Evolutionary conservation across 2,329 filamentous ascomycete species (phyloP).

Genomic region (Cytospora piceicola): DNA sequence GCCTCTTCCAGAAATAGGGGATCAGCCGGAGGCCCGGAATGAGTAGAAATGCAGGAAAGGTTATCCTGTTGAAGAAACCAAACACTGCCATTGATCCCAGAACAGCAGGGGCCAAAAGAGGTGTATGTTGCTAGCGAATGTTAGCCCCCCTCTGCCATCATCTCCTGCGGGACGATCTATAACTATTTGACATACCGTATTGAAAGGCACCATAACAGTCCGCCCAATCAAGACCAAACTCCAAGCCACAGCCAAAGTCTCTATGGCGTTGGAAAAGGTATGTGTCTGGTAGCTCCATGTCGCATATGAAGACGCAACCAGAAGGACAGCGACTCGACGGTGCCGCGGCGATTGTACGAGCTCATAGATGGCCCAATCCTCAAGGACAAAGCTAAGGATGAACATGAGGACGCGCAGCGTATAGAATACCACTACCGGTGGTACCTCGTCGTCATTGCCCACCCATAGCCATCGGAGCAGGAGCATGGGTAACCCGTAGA

Average conservation of each 20-base stretch:
- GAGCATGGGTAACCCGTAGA: slow-evolving; percentile 93
- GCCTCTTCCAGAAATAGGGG: slow-evolving; percentile 78
- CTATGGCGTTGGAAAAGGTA: slow-evolving; percentile 96
- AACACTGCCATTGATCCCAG: slow-evolving; percentile 82
- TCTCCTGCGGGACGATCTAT: not conserved
- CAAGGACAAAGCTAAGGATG: slow-evolving; percentile 89
- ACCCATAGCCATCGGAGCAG: slow-evolving; percentile 91
- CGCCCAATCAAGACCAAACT: slow-evolving; percentile 88
- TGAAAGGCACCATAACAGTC: slow-evolving; percentile 63
- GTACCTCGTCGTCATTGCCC: slow-evolving; percentile 77
- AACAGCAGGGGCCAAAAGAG: slow-evolving; percentile 73
- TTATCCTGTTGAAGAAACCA: slow-evolving; percentile 94
- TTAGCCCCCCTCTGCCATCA: slow-evolving; percentile 33
- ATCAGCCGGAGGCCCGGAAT: slow-evolving; percentile 82
- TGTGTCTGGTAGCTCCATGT: slow-evolving; percentile 99
- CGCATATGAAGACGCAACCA: slow-evolving; percentile 95
- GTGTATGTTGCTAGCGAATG: slow-evolving; percentile 67
- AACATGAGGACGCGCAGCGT: slow-evolving; percentile 90
- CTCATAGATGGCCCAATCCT: slow-evolving; percentile 97
- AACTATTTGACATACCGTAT: slow-evolving; percentile 62
- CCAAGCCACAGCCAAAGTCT: slow-evolving; percentile 92
- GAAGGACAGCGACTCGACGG: slow-evolving; percentile 73
- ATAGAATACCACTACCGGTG: slow-evolving; percentile 89
- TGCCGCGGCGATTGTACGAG: slow-evolving; percentile 75
- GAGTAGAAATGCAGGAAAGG: slow-evolving; percentile 89